A percentile compares a stretch with the other conserved stretches of the same genome.
Conservation (phyloP, 2,329 filamentous ascomycete genomes). For the Alternaria burnsii region DNA sequence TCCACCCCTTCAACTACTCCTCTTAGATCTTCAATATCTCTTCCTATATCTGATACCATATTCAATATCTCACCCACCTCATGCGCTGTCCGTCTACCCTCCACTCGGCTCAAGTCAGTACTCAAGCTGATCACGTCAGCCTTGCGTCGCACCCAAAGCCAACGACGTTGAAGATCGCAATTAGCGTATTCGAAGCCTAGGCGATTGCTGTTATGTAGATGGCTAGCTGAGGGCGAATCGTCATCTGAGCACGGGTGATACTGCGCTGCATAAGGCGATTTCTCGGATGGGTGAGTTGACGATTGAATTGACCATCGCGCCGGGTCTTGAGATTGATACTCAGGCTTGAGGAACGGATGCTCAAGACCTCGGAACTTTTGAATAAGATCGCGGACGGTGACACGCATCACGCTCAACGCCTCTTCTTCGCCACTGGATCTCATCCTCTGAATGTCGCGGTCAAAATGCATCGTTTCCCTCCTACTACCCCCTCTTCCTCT, state of each 20-base stretch:
- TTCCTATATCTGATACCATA: constrained; percentile 29
- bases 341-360: constrained; percentile 49
- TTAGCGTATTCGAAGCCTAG: constrained; percentile 43
- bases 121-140: constrained; percentile 48
- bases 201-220: constrained; percentile 35
- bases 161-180: constrained; percentile 46
- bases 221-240: constrained; percentile 16
- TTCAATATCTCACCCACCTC: constrained; percentile 37
- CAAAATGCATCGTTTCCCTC: constrained; percentile 24
- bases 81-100: constrained; percentile 50
- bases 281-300: constrained; percentile 7
- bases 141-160: constrained; percentile 51
- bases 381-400: constrained; percentile 48
- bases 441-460: constrained; percentile 32
- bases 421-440: constrained; percentile 43
- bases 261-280: constrained; percentile 6
- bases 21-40: constrained; percentile 29
- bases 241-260: constrained; percentile 22
- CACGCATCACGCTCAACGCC: constrained; percentile 48
- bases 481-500: constrained; percentile 14
- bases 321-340: constrained; percentile 32
- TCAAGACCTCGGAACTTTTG: constrained; percentile 50
- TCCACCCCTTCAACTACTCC: constrained; percentile 21
- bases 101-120: constrained; percentile 47
- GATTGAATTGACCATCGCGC: constrained; percentile 23